These are phyloP conservation scores for Cicer cuneatum DNA, from an alignment of 306 rosid species.

Conservation along the genomic window DNA sequence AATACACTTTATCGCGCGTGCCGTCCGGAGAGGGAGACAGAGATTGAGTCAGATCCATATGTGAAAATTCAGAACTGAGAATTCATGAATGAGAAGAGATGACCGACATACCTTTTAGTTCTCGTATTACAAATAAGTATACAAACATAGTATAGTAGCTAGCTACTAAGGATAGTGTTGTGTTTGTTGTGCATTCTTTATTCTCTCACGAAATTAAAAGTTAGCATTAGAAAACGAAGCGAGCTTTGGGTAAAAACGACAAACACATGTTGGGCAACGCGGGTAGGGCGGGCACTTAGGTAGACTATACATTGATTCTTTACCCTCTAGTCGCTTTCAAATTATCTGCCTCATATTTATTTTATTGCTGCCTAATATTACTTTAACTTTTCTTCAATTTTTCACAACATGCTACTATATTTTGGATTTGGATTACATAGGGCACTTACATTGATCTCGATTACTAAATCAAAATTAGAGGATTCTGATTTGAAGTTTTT, in stretches of 20 bases:
- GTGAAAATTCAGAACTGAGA: constrained; percentile 14
- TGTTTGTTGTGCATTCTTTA: constrained; percentile 17
- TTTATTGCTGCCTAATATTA: constrained; percentile 25
- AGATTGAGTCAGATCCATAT: background rate
- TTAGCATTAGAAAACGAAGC: constrained; percentile 58
- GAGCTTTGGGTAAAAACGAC: constrained; percentile 20
- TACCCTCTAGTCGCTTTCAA: constrained; percentile 48
- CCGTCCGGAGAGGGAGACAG: constrained; percentile 68
- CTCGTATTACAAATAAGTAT: background rate
- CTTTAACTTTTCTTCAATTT: constrained; percentile 28
- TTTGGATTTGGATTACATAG: no score
- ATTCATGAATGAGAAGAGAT: constrained; percentile 29
- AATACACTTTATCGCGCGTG: constrained; percentile 71
- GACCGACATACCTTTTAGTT: constrained; percentile 42
- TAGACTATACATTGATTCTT: constrained; percentile 47
- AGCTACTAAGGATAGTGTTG: constrained; percentile 5
- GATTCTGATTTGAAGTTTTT: no score
- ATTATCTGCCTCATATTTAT: no score
- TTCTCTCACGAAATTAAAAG: constrained; percentile 9
- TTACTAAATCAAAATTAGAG: no score
- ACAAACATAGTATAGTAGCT: constrained; percentile 38
- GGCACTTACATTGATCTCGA: no score
- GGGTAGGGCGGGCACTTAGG: constrained; percentile 46
- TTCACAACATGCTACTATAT: background rate
- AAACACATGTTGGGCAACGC: constrained; percentile 34